Evolutionary conservation across 108 stramenopile genomes (phyloP).

Genomic region (Mayamaea pseudoterrestris): DNA sequence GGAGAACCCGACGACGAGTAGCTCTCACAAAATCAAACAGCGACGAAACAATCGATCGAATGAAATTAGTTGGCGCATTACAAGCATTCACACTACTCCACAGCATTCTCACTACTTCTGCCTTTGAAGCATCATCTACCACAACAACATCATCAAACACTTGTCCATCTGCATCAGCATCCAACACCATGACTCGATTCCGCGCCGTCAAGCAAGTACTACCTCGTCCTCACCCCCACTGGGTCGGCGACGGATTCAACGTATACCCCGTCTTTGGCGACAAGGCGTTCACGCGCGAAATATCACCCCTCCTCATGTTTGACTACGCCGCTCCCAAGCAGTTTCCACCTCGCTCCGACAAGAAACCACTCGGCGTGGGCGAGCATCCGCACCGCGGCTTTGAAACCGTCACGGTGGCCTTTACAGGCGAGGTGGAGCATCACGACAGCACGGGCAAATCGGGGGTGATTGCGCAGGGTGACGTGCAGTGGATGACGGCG

Average conservation of each 20-base stretch:
- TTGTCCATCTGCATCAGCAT: too few species aligned
- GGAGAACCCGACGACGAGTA: too few species aligned
- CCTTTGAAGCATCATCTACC: too few species aligned
- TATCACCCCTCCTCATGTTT: conserved; percentile 78
- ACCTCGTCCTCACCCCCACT: conserved; percentile 38
- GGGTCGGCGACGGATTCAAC: conserved; percentile 78
- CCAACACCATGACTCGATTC: conserved; percentile 10
- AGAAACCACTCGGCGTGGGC: conserved; percentile 53
- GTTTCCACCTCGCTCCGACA: conserved; percentile 20
- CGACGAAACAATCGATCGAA: too few species aligned
- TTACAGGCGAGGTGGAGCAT: conserved; percentile 86
- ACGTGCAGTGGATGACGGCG: conserved; percentile 95
- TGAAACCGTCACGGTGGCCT: conserved; percentile 86
- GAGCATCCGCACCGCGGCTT: conserved; percentile 83
- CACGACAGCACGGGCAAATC: conserved; percentile 66
- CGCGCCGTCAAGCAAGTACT: conserved; percentile 26
- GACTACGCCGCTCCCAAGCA: conserved; percentile 68
- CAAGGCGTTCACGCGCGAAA: conserved; percentile 62
- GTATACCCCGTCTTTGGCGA: conserved; percentile 74
- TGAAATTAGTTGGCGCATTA: too few species aligned
- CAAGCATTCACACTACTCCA: too few species aligned
- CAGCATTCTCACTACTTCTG: too few species aligned
- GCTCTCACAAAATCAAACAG: too few species aligned
- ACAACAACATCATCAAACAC: too few species aligned
- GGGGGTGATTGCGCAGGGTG: conserved; percentile 61